These are phyloP conservation scores for Bacidia rubella DNA, from an alignment of 495 filamentous ascomycete species.

Conservation along the genomic window DNA sequence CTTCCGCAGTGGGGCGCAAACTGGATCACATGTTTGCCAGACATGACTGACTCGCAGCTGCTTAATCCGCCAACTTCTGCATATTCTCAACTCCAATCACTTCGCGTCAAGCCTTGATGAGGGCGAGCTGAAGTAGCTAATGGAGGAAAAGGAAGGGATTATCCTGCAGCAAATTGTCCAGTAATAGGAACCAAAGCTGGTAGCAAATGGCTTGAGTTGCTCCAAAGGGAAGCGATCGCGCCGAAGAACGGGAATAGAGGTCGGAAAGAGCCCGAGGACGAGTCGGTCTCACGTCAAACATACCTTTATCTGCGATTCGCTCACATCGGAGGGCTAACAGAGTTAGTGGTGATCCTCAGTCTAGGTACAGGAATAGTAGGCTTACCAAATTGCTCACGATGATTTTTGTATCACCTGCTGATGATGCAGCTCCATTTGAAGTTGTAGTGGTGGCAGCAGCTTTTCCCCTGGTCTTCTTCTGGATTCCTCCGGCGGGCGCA, in stretches of 20 bases:
- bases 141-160: conserved; percentile 23
- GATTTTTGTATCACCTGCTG: conserved; percentile 72
- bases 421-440: conserved; percentile 46
- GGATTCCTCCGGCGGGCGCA: conserved; percentile 72
- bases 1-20: conserved; percentile 9
- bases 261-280: conserved; percentile 39
- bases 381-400: conserved; percentile 95
- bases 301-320: conserved; percentile 97
- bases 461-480: conserved; percentile 63
- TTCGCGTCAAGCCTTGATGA: conserved; percentile 24
- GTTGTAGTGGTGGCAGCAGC: conserved; percentile 42
- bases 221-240: conserved; percentile 23
- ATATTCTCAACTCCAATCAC: conserved; percentile 34
- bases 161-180: neutral
- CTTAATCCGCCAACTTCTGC: conserved; percentile 27
- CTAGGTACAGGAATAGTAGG: conserved; percentile 9
- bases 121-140: conserved; percentile 24
- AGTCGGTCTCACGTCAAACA: conserved; percentile 60
- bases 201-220: conserved; percentile 15
- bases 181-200: neutral
- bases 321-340: conserved; percentile 77
- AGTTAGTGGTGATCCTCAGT: conserved; percentile 35
- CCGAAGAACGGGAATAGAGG: conserved; percentile 26
- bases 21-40: conserved; percentile 22
- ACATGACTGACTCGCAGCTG: conserved; percentile 14